Percentiles rank a stretch among this genome's conserved stretches.
Evolutionary conservation across 140 eudicot genomes (phyloP).

Genomic region (Erigeron philadelphicus): DNA sequence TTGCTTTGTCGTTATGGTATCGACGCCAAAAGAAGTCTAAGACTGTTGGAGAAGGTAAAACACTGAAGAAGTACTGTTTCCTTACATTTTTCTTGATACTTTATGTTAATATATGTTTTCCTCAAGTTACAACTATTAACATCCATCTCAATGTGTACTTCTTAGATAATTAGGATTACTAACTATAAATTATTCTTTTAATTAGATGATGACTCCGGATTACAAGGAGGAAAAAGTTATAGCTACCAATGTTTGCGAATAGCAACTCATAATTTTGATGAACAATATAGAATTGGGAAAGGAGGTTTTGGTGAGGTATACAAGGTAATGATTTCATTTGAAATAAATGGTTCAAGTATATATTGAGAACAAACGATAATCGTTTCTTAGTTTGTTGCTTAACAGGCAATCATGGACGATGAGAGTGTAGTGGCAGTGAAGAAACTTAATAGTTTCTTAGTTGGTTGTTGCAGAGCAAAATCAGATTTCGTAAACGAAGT

Average conservation of each 20-base stretch:
- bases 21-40: conserved; percentile 31
- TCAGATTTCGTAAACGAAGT: conserved; percentile 49
- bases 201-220: conserved; percentile 29
- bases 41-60: conserved; percentile 33
- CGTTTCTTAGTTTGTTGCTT: neutral
- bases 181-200: conserved; percentile 15
- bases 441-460: conserved; percentile 23
- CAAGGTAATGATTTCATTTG: conserved; percentile 34
- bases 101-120: no score
- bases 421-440: conserved; percentile 52
- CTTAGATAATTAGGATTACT: conserved; percentile 3
- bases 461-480: conserved; percentile 30
- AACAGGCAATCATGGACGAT: conserved; percentile 41
- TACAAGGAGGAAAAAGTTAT: conserved; percentile 36
- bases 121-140: no score
- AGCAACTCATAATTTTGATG: conserved; percentile 45
- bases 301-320: conserved; percentile 61
- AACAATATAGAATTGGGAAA: conserved; percentile 44
- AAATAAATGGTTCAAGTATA: neutral
- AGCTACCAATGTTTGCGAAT: conserved; percentile 39
- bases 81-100: no score
- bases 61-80: no score
- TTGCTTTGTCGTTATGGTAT: conserved; percentile 35
- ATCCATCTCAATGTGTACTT: neutral
- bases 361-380: neutral